Evolutionary conservation across 176 grass and related monocot genomes (phyloP), one percentile per base, ranked within the genome.

Genomic region (Eragrostis curvula): DNA sequence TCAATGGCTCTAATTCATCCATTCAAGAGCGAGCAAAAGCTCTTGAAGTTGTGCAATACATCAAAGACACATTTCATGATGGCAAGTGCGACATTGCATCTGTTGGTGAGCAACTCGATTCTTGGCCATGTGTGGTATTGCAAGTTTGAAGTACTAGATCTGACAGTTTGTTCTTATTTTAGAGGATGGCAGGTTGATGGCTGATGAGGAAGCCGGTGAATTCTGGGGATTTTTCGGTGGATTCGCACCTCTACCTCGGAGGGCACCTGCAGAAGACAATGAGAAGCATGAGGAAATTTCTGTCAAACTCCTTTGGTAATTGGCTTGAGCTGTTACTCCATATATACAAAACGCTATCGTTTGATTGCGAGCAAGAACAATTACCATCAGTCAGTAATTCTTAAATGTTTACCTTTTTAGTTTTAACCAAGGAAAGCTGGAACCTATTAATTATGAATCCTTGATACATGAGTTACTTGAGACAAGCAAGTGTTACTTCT

Each of bases 181-280:
- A 99, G 97, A 99, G 78, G 97, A 99, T 81, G 97, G 97, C 23
- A 96, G 88, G 70, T 88, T 99, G 85, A 99, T 99, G 97, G 93
- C 93, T 86, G 89, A 96, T 92, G 87, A 85, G 0, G 96, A 99
- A 77, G 89, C 97, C 81, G 97, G 97, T 88, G 97, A 99, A 58
- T 99, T 99, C 85, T 99, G 97, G 93, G 93, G 77, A 13, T 87
- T 94, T 71, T 99, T 99, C 55, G 97, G 97, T 70, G 97, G 97
- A 71, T 99, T 99, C 83, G 97, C 97, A 56, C 97, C 97, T 74
- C 97, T 99, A 71, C 93, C 97, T 60, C 91, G 89, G 87, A 96
- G 92, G 81, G 74, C 64, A 43, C 45, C 66, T 75, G 79, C 87
- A 39, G 91, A 85, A 46, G 83, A 90, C 44, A 79, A 83, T 55